phyloP scores from a whole-genome alignment of 164 flowering plant genomes.

The Nelumbo lutea region DNA sequence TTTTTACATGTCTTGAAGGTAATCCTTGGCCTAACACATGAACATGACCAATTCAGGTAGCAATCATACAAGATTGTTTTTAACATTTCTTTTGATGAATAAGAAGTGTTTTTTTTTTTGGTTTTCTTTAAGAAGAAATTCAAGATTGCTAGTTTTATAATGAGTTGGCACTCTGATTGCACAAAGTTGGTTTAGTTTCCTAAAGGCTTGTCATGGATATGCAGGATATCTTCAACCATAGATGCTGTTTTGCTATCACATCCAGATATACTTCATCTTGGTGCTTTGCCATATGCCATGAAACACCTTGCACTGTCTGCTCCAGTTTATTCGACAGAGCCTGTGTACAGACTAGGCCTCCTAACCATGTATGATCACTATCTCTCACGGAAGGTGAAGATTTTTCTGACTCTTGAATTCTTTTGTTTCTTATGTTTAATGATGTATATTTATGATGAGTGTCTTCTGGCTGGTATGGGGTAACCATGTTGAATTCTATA shows the following conservation, averaged over 20 bases:
- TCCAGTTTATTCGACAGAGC: conserved; percentile 85
- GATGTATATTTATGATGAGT: background rate
- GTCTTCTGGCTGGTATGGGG: background rate
- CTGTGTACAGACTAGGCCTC: conserved; percentile 80
- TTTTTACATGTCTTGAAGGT: too few relatives aligned
- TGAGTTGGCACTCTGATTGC: background rate
- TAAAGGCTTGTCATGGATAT: background rate
- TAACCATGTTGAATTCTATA: too few relatives aligned
- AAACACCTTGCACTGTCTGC: conserved; percentile 83
- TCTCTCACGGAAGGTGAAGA: conserved; percentile 70
- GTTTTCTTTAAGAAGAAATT: background rate
- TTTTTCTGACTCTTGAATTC: background rate
- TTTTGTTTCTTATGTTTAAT: background rate
- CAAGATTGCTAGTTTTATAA: background rate
- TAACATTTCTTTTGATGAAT: too few relatives aligned
- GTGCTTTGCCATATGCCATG: conserved; percentile 92
- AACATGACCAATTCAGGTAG: too few relatives aligned
- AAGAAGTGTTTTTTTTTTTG: too few relatives aligned
- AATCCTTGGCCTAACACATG: too few relatives aligned
- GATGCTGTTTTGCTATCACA: conserved; percentile 90
- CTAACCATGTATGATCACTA: conserved; percentile 94
- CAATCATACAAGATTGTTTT: too few relatives aligned
- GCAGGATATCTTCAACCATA: conserved; percentile 71
- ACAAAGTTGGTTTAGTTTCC: background rate
- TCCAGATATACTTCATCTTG: conserved; percentile 87